These are phyloP conservation scores for Polygonum maritimum DNA, from an alignment of 148 eudicot genomes.

Conservation along the genomic window DNA sequence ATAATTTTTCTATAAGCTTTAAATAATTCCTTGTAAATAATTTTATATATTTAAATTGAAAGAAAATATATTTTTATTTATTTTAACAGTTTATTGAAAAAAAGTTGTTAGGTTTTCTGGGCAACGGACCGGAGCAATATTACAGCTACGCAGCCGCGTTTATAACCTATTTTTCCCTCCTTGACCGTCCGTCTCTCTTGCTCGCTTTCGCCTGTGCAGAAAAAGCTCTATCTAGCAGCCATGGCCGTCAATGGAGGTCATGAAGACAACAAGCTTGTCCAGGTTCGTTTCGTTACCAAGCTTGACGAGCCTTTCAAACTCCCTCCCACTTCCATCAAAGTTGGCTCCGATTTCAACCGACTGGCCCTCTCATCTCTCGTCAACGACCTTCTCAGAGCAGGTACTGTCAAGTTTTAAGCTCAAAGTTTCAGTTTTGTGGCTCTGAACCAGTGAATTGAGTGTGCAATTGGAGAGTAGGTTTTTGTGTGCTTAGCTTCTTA, in stretches of 20 bases:
- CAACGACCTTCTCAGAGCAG: constrained; percentile 55
- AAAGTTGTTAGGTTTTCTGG: background rate
- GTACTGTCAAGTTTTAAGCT: constrained; percentile 15
- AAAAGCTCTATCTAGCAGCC: background rate
- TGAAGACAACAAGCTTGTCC: constrained; percentile 38
- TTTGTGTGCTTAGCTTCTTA: background rate
- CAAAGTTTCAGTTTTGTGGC: background rate
- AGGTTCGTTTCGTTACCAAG: constrained; percentile 70
- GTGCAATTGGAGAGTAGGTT: background rate
- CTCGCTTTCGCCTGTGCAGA: background rate
- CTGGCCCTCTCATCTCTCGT: constrained; percentile 70
- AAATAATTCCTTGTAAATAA: too few relatives aligned
- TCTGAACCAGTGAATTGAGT: background rate
- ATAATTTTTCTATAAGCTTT: too few relatives aligned
- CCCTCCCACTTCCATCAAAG: constrained; percentile 45
- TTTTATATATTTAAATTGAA: too few relatives aligned
- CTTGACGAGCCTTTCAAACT: constrained; percentile 44
- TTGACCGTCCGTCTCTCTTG: too few relatives aligned
- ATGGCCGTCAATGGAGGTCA: constrained; percentile 33
- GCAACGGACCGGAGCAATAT: background rate
- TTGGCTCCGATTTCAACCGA: constrained; percentile 68
- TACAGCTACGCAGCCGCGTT: background rate
- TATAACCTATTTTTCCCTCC: constrained; percentile 8
- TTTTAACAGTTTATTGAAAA: too few relatives aligned
- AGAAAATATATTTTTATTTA: too few relatives aligned